Conservation (phyloP, 2,329 filamentous ascomycete species). For the Aspergillus candidus region DNA sequence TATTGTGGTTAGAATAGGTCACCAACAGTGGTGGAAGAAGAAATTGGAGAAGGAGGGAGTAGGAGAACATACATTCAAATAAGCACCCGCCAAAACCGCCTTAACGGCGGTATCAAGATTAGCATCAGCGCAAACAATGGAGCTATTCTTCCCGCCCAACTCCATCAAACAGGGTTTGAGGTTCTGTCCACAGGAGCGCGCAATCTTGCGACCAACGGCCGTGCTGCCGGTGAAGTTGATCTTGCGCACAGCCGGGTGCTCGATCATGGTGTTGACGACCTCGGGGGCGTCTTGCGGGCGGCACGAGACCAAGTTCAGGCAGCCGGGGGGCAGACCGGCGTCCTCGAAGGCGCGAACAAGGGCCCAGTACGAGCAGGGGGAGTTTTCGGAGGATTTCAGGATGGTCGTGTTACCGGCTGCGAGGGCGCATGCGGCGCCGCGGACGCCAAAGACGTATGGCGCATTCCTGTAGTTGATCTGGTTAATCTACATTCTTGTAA, state of each 20-base stretch:
- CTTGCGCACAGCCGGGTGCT: constrained; percentile 60
- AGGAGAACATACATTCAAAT: constrained; percentile 24
- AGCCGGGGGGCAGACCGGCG: constrained; percentile 67
- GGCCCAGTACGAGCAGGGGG: constrained; percentile 56
- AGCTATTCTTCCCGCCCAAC: constrained; percentile 72
- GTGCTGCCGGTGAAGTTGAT: constrained; percentile 72
- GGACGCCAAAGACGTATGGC: constrained; percentile 45
- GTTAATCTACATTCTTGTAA: too few species aligned
- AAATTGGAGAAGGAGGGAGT: neutral
- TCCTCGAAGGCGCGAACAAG: constrained; percentile 59
- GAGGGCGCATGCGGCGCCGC: constrained; percentile 55
- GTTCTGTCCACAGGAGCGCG: constrained; percentile 58
- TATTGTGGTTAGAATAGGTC: neutral
- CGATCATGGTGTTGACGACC: constrained; percentile 63
- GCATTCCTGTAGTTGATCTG: constrained; percentile 42
- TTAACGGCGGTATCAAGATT: constrained; percentile 58
- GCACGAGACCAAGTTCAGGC: constrained; percentile 65
- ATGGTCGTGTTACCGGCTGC: constrained; percentile 67
- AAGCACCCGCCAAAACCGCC: constrained; percentile 28
- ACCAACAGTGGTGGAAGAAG: neutral
- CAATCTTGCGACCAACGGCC: constrained; percentile 62
- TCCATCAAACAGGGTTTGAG: constrained; percentile 76
- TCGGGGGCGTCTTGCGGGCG: constrained; percentile 55
- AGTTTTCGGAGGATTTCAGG: constrained; percentile 63
- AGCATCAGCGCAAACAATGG: constrained; percentile 73